phyloP scores from a whole-genome alignment of 2,329 filamentous ascomycete species.

The Pestalotiopsis sp. region DNA sequence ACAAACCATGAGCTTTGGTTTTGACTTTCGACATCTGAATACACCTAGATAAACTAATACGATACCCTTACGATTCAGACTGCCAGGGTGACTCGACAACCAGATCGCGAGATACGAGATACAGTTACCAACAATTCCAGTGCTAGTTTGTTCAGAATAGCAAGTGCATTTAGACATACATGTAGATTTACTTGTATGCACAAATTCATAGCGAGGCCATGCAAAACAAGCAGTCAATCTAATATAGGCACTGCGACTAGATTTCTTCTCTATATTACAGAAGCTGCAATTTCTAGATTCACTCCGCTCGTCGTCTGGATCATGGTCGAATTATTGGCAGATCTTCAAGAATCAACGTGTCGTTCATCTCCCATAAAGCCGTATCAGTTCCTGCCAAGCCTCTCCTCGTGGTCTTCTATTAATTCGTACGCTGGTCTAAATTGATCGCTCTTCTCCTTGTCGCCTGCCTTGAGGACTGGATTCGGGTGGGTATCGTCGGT shows the following conservation, averaged over 20 bases:
- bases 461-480: conserved; percentile 61
- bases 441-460: conserved; percentile 19
- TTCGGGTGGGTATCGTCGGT: conserved; percentile 89
- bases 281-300: not conserved
- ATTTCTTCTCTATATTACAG: not conserved
- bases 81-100: too few species aligned
- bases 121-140: too few species aligned
- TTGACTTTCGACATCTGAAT: not conserved
- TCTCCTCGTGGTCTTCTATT: conserved; percentile 74
- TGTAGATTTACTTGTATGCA: too few species aligned
- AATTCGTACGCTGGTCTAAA: conserved; percentile 79
- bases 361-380: not conserved
- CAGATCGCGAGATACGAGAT: too few species aligned
- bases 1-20: not conserved
- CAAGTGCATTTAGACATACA: too few species aligned
- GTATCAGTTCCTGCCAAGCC: conserved; percentile 68
- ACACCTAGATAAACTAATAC: too few species aligned
- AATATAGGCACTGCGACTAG: not conserved
- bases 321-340: not conserved
- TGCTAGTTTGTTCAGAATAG: too few species aligned
- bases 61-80: too few species aligned
- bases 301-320: not conserved
- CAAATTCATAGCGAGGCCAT: too few species aligned
- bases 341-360: not conserved
- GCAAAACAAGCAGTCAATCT: not conserved